Percentiles rank a stretch among this genome's conserved stretches.
These are phyloP conservation scores for Cardiospermum halicacabum DNA, from an alignment of 345 rosid genomes.

Conservation along the genomic window DNA sequence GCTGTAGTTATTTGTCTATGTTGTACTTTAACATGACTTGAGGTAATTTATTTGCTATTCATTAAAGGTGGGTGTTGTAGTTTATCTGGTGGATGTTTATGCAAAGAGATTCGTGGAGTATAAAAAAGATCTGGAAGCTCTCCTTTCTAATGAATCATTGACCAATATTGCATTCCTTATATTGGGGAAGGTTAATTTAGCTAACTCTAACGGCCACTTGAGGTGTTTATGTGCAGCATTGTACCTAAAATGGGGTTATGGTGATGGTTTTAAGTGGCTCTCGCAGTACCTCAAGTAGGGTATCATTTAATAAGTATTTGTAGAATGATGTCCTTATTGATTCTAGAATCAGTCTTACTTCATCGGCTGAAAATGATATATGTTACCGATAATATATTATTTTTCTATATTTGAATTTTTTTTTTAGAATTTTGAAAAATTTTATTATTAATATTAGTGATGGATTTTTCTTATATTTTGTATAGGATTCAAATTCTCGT, in stretches of 20 bases:
- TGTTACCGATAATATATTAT: too few relatives aligned
- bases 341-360: constrained; percentile 3
- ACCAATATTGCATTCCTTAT: constrained; percentile 65
- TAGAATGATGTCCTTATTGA: constrained; percentile 12
- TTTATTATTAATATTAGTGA: too few relatives aligned
- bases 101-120: constrained; percentile 80
- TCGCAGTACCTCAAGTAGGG: constrained; percentile 70
- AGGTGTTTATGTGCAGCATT: constrained; percentile 84
- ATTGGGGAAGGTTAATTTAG: constrained; percentile 58
- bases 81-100: constrained; percentile 74
- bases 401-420: too few relatives aligned
- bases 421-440: too few relatives aligned
- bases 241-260: constrained; percentile 83
- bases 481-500: too few relatives aligned
- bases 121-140: constrained; percentile 76
- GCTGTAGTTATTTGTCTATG: neutral
- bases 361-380: too few relatives aligned
- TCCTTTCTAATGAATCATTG: constrained; percentile 70
- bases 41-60: constrained; percentile 6
- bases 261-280: constrained; percentile 80
- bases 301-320: constrained; percentile 1
- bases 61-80: constrained; percentile 69
- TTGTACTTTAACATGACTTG: neutral
- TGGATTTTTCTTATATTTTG: too few relatives aligned
- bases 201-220: constrained; percentile 65